Conservation (phyloP, 176 grass and related monocot genomes). For the Eleusine coracana region DNA sequence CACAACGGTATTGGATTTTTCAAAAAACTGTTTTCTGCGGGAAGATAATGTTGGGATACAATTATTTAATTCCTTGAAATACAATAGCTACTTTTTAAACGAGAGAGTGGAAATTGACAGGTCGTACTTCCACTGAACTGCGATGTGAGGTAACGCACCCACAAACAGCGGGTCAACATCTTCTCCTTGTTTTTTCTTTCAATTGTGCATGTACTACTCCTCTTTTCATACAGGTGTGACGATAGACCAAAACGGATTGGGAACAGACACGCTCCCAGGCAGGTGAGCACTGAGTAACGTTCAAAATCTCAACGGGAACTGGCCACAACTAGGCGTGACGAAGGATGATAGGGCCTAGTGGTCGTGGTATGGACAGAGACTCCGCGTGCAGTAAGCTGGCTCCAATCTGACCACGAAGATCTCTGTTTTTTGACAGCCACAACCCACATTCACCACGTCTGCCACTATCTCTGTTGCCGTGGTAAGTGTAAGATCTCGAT, state of each 20-base stretch:
- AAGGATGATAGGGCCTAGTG: neutral
- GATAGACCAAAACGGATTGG: neutral
- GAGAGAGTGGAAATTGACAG: neutral
- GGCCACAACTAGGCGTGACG: neutral
- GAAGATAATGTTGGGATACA: neutral
- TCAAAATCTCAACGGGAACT: no score
- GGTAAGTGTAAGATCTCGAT: conserved; percentile 25
- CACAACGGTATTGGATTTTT: neutral
- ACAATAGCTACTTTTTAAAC: neutral
- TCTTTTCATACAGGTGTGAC: neutral
- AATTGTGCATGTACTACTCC: neutral
- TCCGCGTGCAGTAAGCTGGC: neutral
- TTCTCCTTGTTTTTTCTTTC: neutral
- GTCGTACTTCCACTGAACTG: neutral
- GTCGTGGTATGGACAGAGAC: conserved; percentile 16
- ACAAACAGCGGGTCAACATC: neutral
- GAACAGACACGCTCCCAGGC: neutral
- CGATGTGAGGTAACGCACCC: neutral
- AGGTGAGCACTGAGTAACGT: no score
- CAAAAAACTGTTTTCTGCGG: neutral
- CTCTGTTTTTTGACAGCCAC: conserved; percentile 19
- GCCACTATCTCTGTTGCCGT: neutral
- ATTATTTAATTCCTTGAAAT: neutral
- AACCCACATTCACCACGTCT: neutral
- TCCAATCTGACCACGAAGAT: neutral